Base-by-base conservation (phyloP, 2,329 filamentous ascomycete genomes). In the Penicillium psychrosexuale region DNA sequence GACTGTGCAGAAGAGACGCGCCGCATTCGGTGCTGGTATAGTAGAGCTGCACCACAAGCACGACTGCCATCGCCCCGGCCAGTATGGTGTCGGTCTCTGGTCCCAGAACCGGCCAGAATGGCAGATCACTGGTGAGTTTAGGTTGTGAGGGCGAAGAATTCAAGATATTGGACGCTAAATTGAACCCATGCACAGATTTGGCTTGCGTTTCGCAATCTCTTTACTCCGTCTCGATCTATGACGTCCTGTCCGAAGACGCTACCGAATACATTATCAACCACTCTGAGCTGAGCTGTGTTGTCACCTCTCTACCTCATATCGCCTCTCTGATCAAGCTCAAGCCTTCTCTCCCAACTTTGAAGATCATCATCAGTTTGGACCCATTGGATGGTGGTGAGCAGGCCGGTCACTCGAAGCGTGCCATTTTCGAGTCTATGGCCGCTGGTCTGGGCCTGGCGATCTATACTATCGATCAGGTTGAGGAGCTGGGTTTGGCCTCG, bases 241-340 rank as follows among this genome's bases (percentile, higher is more conserved):
- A 97, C 74, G 97, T 93, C 12, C 84, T 99, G 5, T 93, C 93
- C 9, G 88, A 93, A 12, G 90, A 96, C 63, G 85, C 92, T 2
- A 92, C 90, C 54, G 91, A 97, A 76, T 97, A 90, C 77, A 97
- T 99, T 74, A 88, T 97, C 77, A 95, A 95, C 75, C 93, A 97
- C 72, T 85, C 91, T 51, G 82, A 86, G 59, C 78, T 97, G 53
- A 74, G 81, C 55, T 90, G 86, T 66, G 84, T 97, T 37, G 85
- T 88, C 59, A 87, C 89, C 55, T 91, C 89, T 28, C 78, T 97
- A 43, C 84, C 85, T 40, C 92, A 96, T 68, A 86, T 97, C 50
- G 86, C 91, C 1, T 84, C 85, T 15, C 82, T 97, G 51, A 80
- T 97, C 59, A 92, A 91, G 78, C 78, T 97, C 62, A 85, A 85